These are phyloP conservation scores for Coemansia sp. DNA, from an alignment of 192 early-diverging fungal genomes.

Conservation along the genomic window DNA sequence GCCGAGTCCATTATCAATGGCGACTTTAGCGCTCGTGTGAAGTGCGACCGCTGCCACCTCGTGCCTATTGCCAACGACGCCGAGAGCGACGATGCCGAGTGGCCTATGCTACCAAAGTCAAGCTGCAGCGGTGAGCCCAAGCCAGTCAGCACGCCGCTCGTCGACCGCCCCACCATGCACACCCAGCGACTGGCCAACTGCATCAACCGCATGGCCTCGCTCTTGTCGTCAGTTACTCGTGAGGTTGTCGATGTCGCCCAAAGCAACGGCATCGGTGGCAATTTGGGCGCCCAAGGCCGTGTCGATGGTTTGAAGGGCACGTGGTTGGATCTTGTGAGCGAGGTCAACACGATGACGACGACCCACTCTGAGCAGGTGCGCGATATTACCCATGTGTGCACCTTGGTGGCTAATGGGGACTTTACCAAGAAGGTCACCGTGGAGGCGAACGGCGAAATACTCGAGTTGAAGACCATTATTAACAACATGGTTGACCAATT, in stretches of 20 bases:
- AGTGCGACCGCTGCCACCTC: conserved; percentile 47
- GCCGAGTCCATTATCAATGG: conserved; percentile 46
- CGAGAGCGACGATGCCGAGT: conserved; percentile 18
- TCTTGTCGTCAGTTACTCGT: conserved; percentile 39
- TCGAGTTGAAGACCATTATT: conserved; percentile 61
- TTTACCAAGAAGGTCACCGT: conserved; percentile 56
- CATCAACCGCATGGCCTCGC: conserved; percentile 52
- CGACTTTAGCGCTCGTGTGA: conserved; percentile 46
- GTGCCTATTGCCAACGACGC: neutral
- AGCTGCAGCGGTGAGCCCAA: neutral
- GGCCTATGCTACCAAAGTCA: conserved; percentile 19
- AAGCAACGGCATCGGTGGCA: conserved; percentile 69
- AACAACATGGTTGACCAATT: conserved; percentile 65
- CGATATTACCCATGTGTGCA: conserved; percentile 61
- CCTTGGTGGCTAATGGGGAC: conserved; percentile 62
- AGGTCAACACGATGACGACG: conserved; percentile 61
- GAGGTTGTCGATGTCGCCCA: conserved; percentile 68
- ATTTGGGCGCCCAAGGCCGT: conserved; percentile 62
- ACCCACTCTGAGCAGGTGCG: conserved; percentile 67
- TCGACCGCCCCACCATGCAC: conserved; percentile 27
- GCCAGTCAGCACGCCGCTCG: conserved; percentile 26
- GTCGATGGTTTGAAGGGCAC: conserved; percentile 60
- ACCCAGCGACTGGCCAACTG: conserved; percentile 47
- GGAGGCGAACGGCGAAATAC: conserved; percentile 62
- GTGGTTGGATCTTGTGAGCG: conserved; percentile 65